These are phyloP conservation scores for Podaxis sp. DNA, from an alignment of 768 basidiomycete species.

Conservation along the genomic window DNA sequence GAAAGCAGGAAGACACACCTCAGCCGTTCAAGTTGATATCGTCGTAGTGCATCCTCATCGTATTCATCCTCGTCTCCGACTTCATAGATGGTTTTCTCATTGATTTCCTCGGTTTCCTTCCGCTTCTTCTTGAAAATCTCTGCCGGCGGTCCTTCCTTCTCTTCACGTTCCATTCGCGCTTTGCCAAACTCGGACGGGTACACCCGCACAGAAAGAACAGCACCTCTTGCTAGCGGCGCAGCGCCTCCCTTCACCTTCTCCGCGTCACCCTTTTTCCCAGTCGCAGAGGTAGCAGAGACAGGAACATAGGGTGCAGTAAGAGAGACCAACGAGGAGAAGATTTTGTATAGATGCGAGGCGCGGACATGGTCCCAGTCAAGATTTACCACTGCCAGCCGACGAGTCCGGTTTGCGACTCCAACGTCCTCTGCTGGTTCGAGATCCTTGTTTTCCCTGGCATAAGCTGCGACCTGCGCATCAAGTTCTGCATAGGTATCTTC, in stretches of 20 bases:
- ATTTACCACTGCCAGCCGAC: constrained; percentile 87
- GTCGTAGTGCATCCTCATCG: constrained; percentile 83
- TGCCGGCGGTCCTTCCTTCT: constrained; percentile 84
- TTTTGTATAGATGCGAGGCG: constrained; percentile 86
- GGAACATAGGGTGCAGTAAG: constrained; percentile 45
- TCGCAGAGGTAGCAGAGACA: constrained; percentile 26
- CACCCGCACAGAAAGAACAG: constrained; percentile 73
- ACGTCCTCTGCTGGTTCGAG: constrained; percentile 38
- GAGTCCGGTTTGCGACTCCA: constrained; percentile 49
- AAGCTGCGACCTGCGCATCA: constrained; percentile 72
- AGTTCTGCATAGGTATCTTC: constrained; percentile 71
- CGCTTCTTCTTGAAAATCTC: constrained; percentile 70
- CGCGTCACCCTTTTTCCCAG: constrained; percentile 15
- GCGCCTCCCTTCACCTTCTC: constrained; percentile 19
- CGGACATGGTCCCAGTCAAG: constrained; percentile 98
- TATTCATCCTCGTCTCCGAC: constrained; percentile 74
- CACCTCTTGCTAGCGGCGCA: constrained; percentile 51
- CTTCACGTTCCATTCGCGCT: constrained; percentile 81
- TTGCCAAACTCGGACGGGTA: constrained; percentile 96
- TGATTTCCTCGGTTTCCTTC: constrained; percentile 53
- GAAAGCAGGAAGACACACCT: constrained; percentile 51
- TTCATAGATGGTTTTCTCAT: constrained; percentile 65
- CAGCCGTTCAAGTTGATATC: constrained; percentile 90
- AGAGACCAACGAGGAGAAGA: constrained; percentile 85
- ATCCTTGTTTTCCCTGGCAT: constrained; percentile 51